A percentile compares a stretch with the other conserved stretches of the same genome.
phyloP scores from a whole-genome alignment of 371 early-diverging fungal species.

The Haplosporangium sp. region DNA sequence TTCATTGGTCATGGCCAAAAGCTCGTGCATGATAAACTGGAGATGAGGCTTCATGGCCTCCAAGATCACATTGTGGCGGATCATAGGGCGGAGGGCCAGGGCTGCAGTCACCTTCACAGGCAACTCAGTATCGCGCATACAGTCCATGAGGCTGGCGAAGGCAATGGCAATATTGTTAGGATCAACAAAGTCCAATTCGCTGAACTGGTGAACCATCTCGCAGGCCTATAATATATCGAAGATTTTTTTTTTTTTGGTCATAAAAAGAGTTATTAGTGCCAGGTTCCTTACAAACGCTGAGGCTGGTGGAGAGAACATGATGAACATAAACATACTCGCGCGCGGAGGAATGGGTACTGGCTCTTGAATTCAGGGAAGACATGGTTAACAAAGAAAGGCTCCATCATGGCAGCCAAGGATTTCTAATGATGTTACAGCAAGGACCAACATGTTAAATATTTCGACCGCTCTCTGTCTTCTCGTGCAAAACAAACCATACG shows the following conservation, averaged over 20 bases:
- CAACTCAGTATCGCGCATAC: constrained; percentile 81
- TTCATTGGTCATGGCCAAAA: constrained; percentile 88
- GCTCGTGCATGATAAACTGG: constrained; percentile 85
- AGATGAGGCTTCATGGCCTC: constrained; percentile 81
- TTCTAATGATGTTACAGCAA: constrained; percentile 11
- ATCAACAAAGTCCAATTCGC: constrained; percentile 59
- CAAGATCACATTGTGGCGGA: constrained; percentile 76
- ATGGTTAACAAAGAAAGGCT: constrained; percentile 81
- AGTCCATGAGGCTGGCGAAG: constrained; percentile 73
- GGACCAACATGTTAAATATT: constrained; percentile 4
- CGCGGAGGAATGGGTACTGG: constrained; percentile 84
- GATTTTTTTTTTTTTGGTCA: background rate
- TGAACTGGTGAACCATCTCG: constrained; percentile 57
- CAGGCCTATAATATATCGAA: constrained; percentile 45
- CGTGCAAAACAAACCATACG: background rate
- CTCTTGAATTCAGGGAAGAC: constrained; percentile 93
- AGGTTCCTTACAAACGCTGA: background rate
- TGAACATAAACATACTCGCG: constrained; percentile 61
- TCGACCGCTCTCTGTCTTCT: background rate
- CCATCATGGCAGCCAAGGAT: constrained; percentile 66
- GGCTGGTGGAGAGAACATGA: background rate
- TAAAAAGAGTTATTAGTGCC: background rate
- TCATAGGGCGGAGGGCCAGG: constrained; percentile 81
- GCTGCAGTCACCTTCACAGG: constrained; percentile 92
- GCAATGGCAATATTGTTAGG: constrained; percentile 62